Evolutionary conservation across 2,329 filamentous ascomycete genomes (phyloP).

Genomic region (Westerdykella ornata): DNA sequence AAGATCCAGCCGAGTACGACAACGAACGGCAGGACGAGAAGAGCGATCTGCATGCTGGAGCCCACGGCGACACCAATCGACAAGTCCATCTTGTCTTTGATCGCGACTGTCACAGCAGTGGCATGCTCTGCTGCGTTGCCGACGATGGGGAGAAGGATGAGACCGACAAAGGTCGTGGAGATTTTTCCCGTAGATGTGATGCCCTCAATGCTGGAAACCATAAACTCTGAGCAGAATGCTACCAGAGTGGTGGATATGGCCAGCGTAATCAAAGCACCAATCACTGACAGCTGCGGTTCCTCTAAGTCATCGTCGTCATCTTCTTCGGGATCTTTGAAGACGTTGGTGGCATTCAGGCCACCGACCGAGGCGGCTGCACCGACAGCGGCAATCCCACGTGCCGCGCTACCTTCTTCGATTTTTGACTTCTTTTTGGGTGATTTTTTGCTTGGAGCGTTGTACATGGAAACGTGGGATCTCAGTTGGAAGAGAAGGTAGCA

Average conservation of each 20-base stretch:
- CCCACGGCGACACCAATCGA: constrained; percentile 61
- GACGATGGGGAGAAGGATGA: constrained; percentile 60
- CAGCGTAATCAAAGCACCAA: constrained; percentile 66
- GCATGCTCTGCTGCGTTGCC: constrained; percentile 62
- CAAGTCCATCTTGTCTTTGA: constrained; percentile 64
- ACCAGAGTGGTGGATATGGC: constrained; percentile 69
- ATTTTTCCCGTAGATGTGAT: constrained; percentile 46
- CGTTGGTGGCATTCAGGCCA: constrained; percentile 45
- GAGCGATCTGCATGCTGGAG: constrained; percentile 58
- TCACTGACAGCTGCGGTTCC: constrained; percentile 68
- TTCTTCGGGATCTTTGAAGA: constrained; percentile 33
- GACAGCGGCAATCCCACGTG: constrained; percentile 47
- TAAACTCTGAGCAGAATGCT: constrained; percentile 65
- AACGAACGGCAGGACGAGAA: constrained; percentile 55
- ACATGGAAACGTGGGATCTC: constrained; percentile 73
- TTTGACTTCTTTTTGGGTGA: constrained; percentile 53
- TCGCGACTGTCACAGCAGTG: constrained; percentile 55
- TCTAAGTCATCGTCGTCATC: constrained; percentile 61
- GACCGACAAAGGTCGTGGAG: constrained; percentile 55
- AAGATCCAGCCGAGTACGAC: constrained; percentile 57
- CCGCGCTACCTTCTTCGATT: constrained; percentile 46
- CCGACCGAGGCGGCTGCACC: constrained; percentile 48
- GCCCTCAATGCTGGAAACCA: constrained; percentile 54
- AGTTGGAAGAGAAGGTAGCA: constrained; percentile 88
- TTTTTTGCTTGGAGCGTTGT: constrained; percentile 74